These are phyloP conservation scores for Erodium trifolium DNA, from an alignment of 441 rosid genomes.

Conservation along the genomic window DNA sequence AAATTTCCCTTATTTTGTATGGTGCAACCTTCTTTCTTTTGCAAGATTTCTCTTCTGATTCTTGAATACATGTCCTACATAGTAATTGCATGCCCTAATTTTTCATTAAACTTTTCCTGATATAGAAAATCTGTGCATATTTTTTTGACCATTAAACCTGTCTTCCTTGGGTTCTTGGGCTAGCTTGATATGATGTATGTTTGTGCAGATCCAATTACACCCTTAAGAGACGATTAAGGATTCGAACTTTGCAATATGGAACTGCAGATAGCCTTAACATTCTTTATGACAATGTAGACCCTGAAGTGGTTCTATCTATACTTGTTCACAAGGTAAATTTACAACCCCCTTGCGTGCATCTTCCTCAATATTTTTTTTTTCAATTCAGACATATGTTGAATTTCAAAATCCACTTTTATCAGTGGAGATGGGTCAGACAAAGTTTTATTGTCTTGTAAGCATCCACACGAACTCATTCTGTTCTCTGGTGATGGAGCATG, in stretches of 20 bases:
- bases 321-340: slow-evolving; percentile 82
- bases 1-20: background rate
- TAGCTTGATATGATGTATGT: slow-evolving; percentile 20
- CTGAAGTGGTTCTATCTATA: slow-evolving; percentile 72
- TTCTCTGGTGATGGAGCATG: background rate
- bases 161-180: too few species aligned
- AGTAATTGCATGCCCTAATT: background rate
- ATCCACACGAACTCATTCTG: background rate
- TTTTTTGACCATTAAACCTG: background rate
- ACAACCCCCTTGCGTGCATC: slow-evolving; percentile 9
- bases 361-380: background rate
- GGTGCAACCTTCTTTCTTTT: background rate
- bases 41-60: background rate
- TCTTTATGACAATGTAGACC: slow-evolving; percentile 78
- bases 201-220: slow-evolving; percentile 56
- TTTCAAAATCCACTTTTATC: background rate
- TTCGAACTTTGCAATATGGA: slow-evolving; percentile 76
- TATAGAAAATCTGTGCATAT: background rate
- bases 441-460: background rate
- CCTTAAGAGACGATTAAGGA: slow-evolving; percentile 75
- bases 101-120: background rate
- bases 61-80: background rate
- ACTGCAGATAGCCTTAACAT: slow-evolving; percentile 67
- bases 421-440: background rate
- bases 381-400: background rate